These are phyloP conservation scores for Agarophyton chilense DNA, from an alignment of 23 red algal species.

Conservation along the genomic window DNA sequence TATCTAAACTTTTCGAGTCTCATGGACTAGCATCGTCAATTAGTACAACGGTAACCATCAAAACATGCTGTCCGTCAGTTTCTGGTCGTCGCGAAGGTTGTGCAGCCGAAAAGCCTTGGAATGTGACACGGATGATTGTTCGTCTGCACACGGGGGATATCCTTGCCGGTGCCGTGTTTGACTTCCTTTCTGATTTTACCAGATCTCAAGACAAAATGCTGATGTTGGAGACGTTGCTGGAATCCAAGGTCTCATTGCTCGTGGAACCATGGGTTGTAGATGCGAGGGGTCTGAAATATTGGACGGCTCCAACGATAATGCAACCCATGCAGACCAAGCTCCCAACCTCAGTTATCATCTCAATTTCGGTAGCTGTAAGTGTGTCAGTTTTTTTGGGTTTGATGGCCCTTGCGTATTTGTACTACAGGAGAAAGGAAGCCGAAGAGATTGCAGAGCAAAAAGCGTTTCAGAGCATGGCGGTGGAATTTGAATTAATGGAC, in stretches of 20 bases:
- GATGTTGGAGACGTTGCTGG: not conserved
- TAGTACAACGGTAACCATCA: constrained; percentile 1
- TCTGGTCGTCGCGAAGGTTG: not conserved
- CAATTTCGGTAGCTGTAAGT: not conserved
- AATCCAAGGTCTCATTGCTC: constrained; percentile 1
- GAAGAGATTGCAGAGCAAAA: constrained; percentile 11
- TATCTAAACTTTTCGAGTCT: not conserved
- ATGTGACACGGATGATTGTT: constrained; percentile 12
- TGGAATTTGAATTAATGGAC: constrained; percentile 21
- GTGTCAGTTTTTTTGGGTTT: constrained; percentile 5
- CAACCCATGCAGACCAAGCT: not conserved
- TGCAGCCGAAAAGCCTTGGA: not conserved
- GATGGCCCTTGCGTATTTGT: not conserved
- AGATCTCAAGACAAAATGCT: not conserved
- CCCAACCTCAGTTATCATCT: not conserved
- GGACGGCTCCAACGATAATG: constrained; percentile 59
- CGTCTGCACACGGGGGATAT: constrained; percentile 19
- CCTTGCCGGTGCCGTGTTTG: constrained; percentile 30
- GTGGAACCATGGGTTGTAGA: constrained; percentile 71
- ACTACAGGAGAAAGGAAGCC: constrained; percentile 13
- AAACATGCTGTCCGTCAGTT: constrained; percentile 6
- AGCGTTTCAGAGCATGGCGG: constrained; percentile 22
- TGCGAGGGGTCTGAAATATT: constrained; percentile 52
- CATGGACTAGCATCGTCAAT: not conserved
- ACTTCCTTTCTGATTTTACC: constrained; percentile 21